Base-by-base conservation (phyloP, 1,139 yeast species). In the Pichia sp. region DNA sequence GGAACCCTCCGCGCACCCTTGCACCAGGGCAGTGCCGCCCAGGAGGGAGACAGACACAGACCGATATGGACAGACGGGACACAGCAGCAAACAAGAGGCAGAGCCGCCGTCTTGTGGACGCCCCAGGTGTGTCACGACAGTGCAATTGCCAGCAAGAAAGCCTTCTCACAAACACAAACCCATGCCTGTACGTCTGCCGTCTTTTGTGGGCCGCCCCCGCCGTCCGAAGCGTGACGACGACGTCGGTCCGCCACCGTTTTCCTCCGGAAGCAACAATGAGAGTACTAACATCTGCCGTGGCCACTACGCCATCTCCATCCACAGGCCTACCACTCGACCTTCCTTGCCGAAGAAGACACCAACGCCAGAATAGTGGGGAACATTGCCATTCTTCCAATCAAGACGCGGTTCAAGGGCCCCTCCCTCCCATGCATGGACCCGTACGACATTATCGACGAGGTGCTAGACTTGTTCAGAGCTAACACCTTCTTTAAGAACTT, bases 401-500 rank as follows among this genome's bases (percentile, higher is more conserved):
- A 84, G 65, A 86, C 98, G 44, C 83, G 81, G 63, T 87, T 81
- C 71, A 79, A 96, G 61, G 99, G 99, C 6, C 98, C 99, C 5
- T 85, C 97, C 0, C 90, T 85, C 69, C 95, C 95, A 7, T 81
- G 91, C 6, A 77, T 79, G 56, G 81, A 83, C 33, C 96, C 88
- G 64, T 92, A 91, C 70, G 99, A 93, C 71, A 88, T 93, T 58
- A 79, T 88, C 57, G 99, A 93, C 67, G 99, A 93, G 71, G 80
- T 85, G 33, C 74, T 93, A 57, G 99, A 93, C 71, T 78, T 93
- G 57, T 93, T 93, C 72, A 79, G 99, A 62, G 97, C 98, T 65
- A 93, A 93, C 72, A 88, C 97, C 7, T 92, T 93, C 73, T 93
- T 95, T 79, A 87, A 89, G 69, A 93, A 93, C 76, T 95, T 93